phyloP scores from a whole-genome alignment of 176 grass and related monocot species.

The Eleusine coracana region DNA sequence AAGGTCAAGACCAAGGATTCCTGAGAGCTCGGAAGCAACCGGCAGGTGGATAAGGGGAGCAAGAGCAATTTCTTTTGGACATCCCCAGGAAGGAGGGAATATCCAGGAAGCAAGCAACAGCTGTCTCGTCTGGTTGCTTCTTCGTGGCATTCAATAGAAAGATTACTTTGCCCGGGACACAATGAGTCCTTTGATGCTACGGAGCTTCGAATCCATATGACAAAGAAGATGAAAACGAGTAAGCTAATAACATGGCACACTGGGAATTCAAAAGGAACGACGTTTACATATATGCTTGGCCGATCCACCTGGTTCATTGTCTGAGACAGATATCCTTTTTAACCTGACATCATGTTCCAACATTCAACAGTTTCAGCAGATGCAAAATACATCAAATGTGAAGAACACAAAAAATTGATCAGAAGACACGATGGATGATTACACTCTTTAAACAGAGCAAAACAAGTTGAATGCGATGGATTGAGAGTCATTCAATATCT shows the following conservation, averaged over 20 bases:
- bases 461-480: background rate
- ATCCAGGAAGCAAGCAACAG: constrained; percentile 37
- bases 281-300: background rate
- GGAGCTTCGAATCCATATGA: constrained; percentile 5
- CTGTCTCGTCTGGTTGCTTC: background rate
- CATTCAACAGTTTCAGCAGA: background rate
- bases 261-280: background rate
- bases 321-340: background rate
- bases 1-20: constrained; percentile 27
- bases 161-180: background rate
- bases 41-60: constrained; percentile 15
- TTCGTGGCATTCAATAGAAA: constrained; percentile 35
- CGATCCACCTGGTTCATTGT: background rate
- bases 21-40: constrained; percentile 37
- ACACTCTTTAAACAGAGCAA: background rate
- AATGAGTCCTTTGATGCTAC: constrained; percentile 5
- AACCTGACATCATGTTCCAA: constrained; percentile 13
- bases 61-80: constrained; percentile 33
- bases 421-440: background rate
- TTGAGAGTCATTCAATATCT: constrained; percentile 17
- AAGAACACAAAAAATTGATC: background rate
- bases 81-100: background rate
- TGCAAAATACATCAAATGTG: constrained; percentile 15
- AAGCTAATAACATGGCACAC: background rate
- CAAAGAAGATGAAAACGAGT: background rate